Conservation (phyloP, 495 filamentous ascomycete species). For the Chaetomium fimeti region DNA sequence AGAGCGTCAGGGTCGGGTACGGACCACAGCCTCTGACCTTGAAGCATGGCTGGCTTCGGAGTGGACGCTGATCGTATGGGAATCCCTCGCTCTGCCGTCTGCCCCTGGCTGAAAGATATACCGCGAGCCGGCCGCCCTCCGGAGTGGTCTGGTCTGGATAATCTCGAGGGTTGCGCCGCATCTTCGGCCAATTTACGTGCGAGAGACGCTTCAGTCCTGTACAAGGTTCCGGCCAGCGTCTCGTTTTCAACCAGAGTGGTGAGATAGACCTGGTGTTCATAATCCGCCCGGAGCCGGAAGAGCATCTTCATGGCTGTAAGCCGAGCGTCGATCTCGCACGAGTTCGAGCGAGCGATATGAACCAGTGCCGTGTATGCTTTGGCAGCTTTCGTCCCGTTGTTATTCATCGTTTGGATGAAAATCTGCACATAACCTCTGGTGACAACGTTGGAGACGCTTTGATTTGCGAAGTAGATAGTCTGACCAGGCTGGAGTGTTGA, state of each 20-base stretch:
- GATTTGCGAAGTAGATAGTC: slow-evolving; percentile 30
- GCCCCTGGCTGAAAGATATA: slow-evolving; percentile 48
- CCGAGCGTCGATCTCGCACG: slow-evolving; percentile 63
- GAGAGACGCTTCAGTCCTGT: slow-evolving; percentile 60
- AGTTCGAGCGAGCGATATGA: slow-evolving; percentile 55
- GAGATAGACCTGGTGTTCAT: slow-evolving; percentile 67
- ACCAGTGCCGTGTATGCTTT: slow-evolving; percentile 57
- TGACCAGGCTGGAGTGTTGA: slow-evolving; percentile 24
- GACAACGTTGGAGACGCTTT: slow-evolving; percentile 56
- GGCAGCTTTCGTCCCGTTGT: slow-evolving; percentile 50
- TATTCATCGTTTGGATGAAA: slow-evolving; percentile 61
- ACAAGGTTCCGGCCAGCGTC: slow-evolving; percentile 66
- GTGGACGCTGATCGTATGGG: slow-evolving; percentile 40
- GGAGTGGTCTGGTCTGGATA: slow-evolving; percentile 39
- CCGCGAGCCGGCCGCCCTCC: slow-evolving; percentile 45
- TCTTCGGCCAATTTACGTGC: slow-evolving; percentile 53
- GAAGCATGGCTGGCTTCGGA: slow-evolving; percentile 34
- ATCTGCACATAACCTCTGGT: slow-evolving; percentile 56
- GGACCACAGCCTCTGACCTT: slow-evolving; percentile 51
- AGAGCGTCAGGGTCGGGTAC: slow-evolving; percentile 53
- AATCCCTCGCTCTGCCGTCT: slow-evolving; percentile 38
- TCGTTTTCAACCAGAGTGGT: slow-evolving; percentile 64
- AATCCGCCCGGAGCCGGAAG: slow-evolving; percentile 80
- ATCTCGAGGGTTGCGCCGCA: slow-evolving; percentile 41
- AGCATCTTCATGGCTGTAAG: slow-evolving; percentile 80